Base-by-base conservation (phyloP, 2,329 filamentous ascomycete genomes). In the Hypoxylon sp. region DNA sequence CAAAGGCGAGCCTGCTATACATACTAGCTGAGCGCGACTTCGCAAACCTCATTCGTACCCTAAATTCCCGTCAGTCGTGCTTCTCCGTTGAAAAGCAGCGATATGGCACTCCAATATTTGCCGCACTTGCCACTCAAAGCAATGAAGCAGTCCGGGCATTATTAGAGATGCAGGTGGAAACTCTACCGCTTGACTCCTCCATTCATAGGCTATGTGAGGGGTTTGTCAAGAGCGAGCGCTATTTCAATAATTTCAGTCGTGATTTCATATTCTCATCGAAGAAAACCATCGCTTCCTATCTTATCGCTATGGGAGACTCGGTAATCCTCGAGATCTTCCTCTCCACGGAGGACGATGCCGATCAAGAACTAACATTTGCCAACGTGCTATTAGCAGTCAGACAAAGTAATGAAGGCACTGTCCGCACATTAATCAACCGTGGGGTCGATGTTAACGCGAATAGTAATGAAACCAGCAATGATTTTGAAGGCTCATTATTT, bases 1-100 rank as follows among this genome's bases (percentile, higher is more conserved):
- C n/a, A 1, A n/a, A 19, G 28, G 28, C 17, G 3, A 57, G 38
- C 25, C 38, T 57, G 2, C 5, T 34, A 23, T 57, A 57, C 11
- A 46, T 57, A 46, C 14, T 45, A 46, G 53, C 53, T 1, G 53
- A 36, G 17, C 9, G 19, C 13, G 34, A 57, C 28, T 46, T 48
- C 1, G n/a, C 53, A 19, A 11, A 36, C 41, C 53, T 57, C 38
- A 57, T 57, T 28, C 53, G 41, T 23, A 46, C 28, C 2, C 38
- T 17, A n/a, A 4, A 46, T 34, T 34, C 2, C 5, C 53, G 17
- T 5, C 17, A 46, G n/a, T 21, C 17, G 6, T 57, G 53, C 23
- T 57, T 57, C 11, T 5, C 5, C n/a, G 17, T 57, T 2, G 53
- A 46, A 25, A 17, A 36, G 7, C 41, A 30, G 17, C 53, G 53